Evolutionary conservation across 129 eudicot genomes (phyloP).

Genomic region (Saussurea involucrata): DNA sequence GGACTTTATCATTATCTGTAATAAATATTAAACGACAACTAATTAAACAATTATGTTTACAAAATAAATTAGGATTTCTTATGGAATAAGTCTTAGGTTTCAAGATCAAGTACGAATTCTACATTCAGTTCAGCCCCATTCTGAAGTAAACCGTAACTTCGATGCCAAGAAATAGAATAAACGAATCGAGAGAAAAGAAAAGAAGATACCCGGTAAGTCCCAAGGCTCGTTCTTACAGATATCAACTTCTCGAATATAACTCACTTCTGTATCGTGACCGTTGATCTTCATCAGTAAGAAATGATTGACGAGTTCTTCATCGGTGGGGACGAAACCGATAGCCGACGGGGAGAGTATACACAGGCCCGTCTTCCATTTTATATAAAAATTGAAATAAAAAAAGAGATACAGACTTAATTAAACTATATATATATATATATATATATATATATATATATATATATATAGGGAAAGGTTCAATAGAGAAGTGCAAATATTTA

Average conservation of each 20-base stretch:
- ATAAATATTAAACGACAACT: too few species aligned
- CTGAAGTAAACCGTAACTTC: too few species aligned
- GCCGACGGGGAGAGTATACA: slow-evolving; percentile 66
- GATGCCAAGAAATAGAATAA: too few species aligned
- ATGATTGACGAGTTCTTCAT: slow-evolving; percentile 74
- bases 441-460: too few species aligned
- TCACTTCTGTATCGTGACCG: slow-evolving; percentile 48
- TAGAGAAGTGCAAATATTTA: too few species aligned
- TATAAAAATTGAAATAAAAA: not conserved
- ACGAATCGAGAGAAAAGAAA: not conserved
- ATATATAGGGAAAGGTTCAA: too few species aligned
- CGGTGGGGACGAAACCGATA: slow-evolving; percentile 90
- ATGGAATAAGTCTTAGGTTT: too few species aligned
- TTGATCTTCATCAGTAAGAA: slow-evolving; percentile 70
- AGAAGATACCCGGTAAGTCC: slow-evolving; percentile 70
- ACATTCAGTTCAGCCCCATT: too few species aligned
- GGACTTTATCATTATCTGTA: not conserved
- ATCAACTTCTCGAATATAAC: slow-evolving; percentile 72
- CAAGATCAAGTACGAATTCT: too few species aligned
- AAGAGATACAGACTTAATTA: not conserved
- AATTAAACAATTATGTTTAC: too few species aligned
- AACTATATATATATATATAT: too few species aligned
- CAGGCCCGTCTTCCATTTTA: slow-evolving; percentile 15
- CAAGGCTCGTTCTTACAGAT: slow-evolving; percentile 83
- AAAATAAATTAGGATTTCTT: too few species aligned